phyloP scores from a whole-genome alignment of 176 grass and related monocot species.

The Lolium multiflorum region DNA sequence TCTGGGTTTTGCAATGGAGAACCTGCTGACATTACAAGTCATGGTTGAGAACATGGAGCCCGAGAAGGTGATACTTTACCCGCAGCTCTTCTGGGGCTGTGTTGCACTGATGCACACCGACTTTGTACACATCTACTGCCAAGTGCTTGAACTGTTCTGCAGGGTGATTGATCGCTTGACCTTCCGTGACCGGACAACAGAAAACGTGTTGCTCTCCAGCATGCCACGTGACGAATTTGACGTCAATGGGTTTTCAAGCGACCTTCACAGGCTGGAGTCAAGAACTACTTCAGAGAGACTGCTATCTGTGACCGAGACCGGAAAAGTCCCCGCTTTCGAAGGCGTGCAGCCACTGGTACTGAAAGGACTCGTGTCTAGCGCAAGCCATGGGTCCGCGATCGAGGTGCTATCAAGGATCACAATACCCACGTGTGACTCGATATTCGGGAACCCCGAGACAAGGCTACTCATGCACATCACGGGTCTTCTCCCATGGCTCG shows the following conservation, averaged over 20 bases:
- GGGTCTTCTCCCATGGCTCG: conserved; percentile 94
- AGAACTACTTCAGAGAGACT: conserved; percentile 67
- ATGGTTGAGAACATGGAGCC: conserved; percentile 99
- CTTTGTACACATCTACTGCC: conserved; percentile 94
- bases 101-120: conserved; percentile 97
- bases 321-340: conserved; percentile 89
- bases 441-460: conserved; percentile 92
- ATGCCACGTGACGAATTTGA: conserved; percentile 97
- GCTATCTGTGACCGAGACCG: conserved; percentile 58
- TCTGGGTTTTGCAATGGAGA: conserved; percentile 96
- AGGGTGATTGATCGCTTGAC: conserved; percentile 83
- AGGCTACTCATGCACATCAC: conserved; percentile 96
- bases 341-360: conserved; percentile 94
- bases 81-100: conserved; percentile 98
- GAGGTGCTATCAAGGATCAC: conserved; percentile 96
- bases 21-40: conserved; percentile 88
- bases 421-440: conserved; percentile 86
- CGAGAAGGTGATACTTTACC: conserved; percentile 97
- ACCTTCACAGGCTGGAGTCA: conserved; percentile 75
- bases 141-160: conserved; percentile 86
- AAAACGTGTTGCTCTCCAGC: conserved; percentile 90
- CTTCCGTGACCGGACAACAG: conserved; percentile 87
- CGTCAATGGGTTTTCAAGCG: conserved; percentile 60
- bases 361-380: conserved; percentile 91
- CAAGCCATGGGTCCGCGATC: conserved; percentile 85